phyloP scores from a whole-genome alignment of 2,329 filamentous ascomycete genomes.

The Davidsoniella australis region DNA sequence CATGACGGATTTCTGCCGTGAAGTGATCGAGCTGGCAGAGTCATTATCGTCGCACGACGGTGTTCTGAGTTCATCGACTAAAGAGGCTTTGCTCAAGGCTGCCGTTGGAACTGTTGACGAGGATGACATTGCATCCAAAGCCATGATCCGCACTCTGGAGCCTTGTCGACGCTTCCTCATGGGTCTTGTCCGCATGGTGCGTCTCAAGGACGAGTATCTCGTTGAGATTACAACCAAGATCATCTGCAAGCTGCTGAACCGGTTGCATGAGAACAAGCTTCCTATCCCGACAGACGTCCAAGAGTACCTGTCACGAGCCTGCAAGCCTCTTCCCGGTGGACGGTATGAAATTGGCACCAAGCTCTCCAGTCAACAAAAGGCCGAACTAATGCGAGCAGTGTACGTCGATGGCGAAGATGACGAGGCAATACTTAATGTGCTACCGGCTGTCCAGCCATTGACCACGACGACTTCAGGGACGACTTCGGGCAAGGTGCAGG shows the following conservation, averaged over 20 bases:
- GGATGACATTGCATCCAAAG: conserved; percentile 17
- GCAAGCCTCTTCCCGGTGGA: conserved; percentile 38
- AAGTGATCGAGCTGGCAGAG: conserved; percentile 88
- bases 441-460: conserved; percentile 11
- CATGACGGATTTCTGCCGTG: conserved; percentile 87
- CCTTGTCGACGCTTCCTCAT: conserved; percentile 16
- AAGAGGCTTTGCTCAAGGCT: conserved; percentile 13
- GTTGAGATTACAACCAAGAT: conserved; percentile 67
- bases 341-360: conserved; percentile 55
- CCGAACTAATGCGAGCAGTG: conserved; percentile 53
- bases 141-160: conserved; percentile 23
- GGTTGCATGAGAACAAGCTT: conserved; percentile 62
- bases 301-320: conserved; percentile 47
- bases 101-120: conserved; percentile 16
- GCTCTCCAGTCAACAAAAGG: conserved; percentile 64
- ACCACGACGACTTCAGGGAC: conserved; percentile 11
- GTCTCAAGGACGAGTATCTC: conserved; percentile 74
- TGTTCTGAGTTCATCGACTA: conserved; percentile 57
- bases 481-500: conserved; percentile 33
- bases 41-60: conserved; percentile 70
- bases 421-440: conserved; percentile 6
- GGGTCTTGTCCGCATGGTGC: conserved; percentile 72
- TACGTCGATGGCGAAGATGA: conserved; percentile 40
- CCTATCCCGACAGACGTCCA: conserved; percentile 45
- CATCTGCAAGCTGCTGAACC: conserved; percentile 65